These are phyloP conservation scores for Tagetes patula DNA, from an alignment of 129 eudicot genomes.

Conservation along the genomic window DNA sequence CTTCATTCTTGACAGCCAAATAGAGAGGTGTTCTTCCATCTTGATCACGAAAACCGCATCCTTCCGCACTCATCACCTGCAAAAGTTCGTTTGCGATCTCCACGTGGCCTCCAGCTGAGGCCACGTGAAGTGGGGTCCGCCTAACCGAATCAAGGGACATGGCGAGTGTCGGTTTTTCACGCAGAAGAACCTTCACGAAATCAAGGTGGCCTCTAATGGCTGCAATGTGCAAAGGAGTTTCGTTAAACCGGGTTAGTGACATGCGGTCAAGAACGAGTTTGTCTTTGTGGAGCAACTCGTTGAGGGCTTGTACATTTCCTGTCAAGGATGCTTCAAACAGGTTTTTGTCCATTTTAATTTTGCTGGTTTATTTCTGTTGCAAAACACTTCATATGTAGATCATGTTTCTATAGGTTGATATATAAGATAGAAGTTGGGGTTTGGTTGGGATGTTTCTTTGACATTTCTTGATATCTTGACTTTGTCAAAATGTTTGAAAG, in stretches of 20 bases:
- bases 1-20: slow-evolving; percentile 27
- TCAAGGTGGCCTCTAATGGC: slow-evolving; percentile 37
- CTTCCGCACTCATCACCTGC: slow-evolving; percentile 18
- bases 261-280: slow-evolving; percentile 32
- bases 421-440: neutral
- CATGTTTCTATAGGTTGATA: neutral
- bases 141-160: slow-evolving; percentile 17
- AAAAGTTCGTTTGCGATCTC: slow-evolving; percentile 24
- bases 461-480: slow-evolving; percentile 11
- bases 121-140: slow-evolving; percentile 34
- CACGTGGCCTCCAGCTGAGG: slow-evolving; percentile 25
- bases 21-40: slow-evolving; percentile 32
- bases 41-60: slow-evolving; percentile 16
- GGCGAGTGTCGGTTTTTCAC: slow-evolving; percentile 24
- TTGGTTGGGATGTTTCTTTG: slow-evolving; percentile 16
- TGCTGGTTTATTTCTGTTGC: neutral
- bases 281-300: slow-evolving; percentile 20
- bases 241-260: slow-evolving; percentile 21
- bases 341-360: slow-evolving; percentile 21
- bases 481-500: slow-evolving; percentile 17
- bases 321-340: slow-evolving; percentile 30
- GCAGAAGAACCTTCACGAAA: slow-evolving; percentile 9
- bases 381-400: neutral
- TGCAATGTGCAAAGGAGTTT: slow-evolving; percentile 33
- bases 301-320: slow-evolving; percentile 31